These are phyloP conservation scores for Arachis hypogaea DNA, from an alignment of 306 rosid species.

Conservation along the genomic window DNA sequence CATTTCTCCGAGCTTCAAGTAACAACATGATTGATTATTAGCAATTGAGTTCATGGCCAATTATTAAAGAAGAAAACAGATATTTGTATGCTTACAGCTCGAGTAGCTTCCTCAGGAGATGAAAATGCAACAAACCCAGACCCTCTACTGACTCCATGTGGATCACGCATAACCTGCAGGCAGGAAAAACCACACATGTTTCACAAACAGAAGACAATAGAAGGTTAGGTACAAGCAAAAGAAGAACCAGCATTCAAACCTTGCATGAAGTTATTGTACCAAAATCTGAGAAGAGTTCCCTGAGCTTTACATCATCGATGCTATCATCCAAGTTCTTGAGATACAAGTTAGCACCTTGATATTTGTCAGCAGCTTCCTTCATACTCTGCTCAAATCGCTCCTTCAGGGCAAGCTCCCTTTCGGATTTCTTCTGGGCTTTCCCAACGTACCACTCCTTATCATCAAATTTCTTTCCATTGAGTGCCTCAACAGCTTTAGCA, in stretches of 20 bases:
- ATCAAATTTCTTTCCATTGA: conserved; percentile 52
- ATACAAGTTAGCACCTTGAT: conserved; percentile 56
- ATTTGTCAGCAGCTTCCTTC: conserved; percentile 49
- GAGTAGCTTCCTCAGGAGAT: conserved; percentile 52
- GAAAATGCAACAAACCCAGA: conserved; percentile 60
- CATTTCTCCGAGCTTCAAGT: conserved; percentile 51
- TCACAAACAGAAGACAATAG: not conserved
- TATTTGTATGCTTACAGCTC: conserved; percentile 48
- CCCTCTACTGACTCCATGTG: conserved; percentile 49
- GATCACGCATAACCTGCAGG: conserved; percentile 51
- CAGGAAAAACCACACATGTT: not conserved
- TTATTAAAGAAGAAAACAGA: not conserved
- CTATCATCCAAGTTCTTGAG: conserved; percentile 58
- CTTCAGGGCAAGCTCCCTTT: conserved; percentile 57
- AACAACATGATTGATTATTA: conserved; percentile 12
- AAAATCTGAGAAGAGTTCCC: conserved; percentile 44
- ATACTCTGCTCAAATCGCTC: conserved; percentile 44
- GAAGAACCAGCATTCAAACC: conserved; percentile 33
- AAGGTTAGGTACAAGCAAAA: not conserved
- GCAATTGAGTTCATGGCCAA: not conserved
- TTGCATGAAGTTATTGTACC: conserved; percentile 56
- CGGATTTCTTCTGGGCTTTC: conserved; percentile 51
- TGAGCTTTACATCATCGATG: conserved; percentile 52
- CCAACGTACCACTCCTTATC: conserved; percentile 64
- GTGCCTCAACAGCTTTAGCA: conserved; percentile 53